Evolutionary conservation across 179 eudicot genomes (phyloP), one percentile per base, ranked within the genome.

Genomic region (Patellifolia procumbens): DNA sequence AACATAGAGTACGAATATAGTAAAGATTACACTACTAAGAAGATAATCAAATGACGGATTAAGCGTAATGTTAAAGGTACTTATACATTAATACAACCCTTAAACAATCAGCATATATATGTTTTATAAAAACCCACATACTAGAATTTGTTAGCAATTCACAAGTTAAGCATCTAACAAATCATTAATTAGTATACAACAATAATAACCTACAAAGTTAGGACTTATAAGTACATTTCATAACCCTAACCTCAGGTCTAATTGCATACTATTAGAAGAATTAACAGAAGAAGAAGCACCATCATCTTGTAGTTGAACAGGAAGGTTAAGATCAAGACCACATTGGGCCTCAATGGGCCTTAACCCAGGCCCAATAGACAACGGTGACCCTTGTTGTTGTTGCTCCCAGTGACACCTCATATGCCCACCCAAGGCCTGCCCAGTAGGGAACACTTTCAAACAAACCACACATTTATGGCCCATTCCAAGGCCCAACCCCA

Each of bases 371-470:
- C 63, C 56, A 53, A 29, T 5, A n/a, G 55, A 70, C 10, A 77
- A 68, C 6, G 70, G n/a, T 3, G 71, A 61, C 0, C 63, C 61
- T 24, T 76, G 73, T 12, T 55, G 69, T 35, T 26, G 65, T 67
- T 82, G 86, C 77, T 92, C 98, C 92, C 89, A 91, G 11, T 94
- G 97, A 67, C 90, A 87, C 83, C 97, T 92, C 91, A 86, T 94
- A 78, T 94, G 98, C 1, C 97, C 97, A 32, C 97, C 96, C 65
- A 94, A 80, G 15, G 97, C 97, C 68, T 92, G 98, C 9, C 97
- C 98, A 70, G 88, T 87, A 1, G 97, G 76, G 67, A 94, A 94
- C 39, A 90, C 91, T 85, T 90, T 85, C 0, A 74, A 74, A 72
- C 97, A 91, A 19, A 94, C 68, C 19, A 85, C 72, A 74, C 97